These are phyloP conservation scores for Coemansia sp. DNA, from an alignment of 192 early-diverging fungal species.

Conservation along the genomic window DNA sequence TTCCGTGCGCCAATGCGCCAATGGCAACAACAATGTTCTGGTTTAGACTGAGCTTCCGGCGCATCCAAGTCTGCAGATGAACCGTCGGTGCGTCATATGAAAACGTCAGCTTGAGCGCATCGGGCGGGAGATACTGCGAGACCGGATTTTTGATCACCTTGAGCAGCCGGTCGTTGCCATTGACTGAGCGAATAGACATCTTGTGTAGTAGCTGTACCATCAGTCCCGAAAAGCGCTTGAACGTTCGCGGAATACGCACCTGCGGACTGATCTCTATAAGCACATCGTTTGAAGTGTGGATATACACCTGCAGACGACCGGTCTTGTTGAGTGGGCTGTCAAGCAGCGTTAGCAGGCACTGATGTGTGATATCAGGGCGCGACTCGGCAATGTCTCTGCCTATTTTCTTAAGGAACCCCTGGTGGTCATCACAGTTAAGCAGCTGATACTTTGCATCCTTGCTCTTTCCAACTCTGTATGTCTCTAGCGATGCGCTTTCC, in stretches of 20 bases:
- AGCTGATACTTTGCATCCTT: slow-evolving; percentile 80
- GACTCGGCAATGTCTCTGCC: slow-evolving; percentile 33
- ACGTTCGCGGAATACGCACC: slow-evolving; percentile 98
- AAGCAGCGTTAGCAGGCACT: slow-evolving; percentile 92
- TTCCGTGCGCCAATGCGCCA: slow-evolving; percentile 95
- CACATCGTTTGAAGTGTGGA: slow-evolving; percentile 91
- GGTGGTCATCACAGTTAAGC: slow-evolving; percentile 89
- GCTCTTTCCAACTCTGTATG: slow-evolving; percentile 52
- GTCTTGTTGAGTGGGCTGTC: slow-evolving; percentile 99
- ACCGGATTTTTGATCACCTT: slow-evolving; percentile 98
- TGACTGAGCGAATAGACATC: slow-evolving; percentile 86
- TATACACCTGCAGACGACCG: slow-evolving; percentile 95
- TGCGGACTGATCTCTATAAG: slow-evolving; percentile 98
- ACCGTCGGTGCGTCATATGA: slow-evolving; percentile 88
- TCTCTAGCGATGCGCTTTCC: slow-evolving; percentile 84
- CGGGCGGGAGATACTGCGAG: slow-evolving; percentile 91
- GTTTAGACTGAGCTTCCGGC: slow-evolving; percentile 68
- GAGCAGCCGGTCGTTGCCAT: slow-evolving; percentile 88
- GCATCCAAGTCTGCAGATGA: slow-evolving; percentile 73
- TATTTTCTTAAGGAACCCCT: slow-evolving; percentile 15
- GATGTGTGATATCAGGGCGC: slow-evolving; percentile 37
- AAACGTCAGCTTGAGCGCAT: slow-evolving; percentile 61
- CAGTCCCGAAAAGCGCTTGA: slow-evolving; percentile 96
- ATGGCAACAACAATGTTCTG: slow-evolving; percentile 88
- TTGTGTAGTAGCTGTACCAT: slow-evolving; percentile 99